Conservation (phyloP, 805 yeast genomes). For the Metschnikowia anglica region DNA sequence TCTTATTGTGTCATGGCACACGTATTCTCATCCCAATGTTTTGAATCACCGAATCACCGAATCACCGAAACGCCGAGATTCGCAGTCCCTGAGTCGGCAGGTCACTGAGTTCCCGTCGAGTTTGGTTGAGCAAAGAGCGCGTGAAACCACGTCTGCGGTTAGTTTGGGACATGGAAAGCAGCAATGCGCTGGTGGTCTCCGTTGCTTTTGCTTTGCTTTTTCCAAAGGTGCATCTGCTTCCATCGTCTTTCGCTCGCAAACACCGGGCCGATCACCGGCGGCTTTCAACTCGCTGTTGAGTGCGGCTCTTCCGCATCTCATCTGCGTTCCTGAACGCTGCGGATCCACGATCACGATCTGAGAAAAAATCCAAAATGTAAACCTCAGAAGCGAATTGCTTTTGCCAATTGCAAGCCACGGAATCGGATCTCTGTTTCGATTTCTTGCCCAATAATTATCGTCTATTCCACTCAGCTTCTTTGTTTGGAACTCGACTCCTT, state of each 20-base stretch:
- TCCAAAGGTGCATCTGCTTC: too few species aligned
- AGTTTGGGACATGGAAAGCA: too few species aligned
- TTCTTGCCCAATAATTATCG: background rate
- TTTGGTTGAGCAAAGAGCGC: too few species aligned
- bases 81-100: too few species aligned
- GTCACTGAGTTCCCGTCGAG: too few species aligned
- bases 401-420: background rate
- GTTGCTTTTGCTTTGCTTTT: background rate
- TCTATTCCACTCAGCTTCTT: background rate
- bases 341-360: background rate
- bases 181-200: too few species aligned
- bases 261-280: background rate
- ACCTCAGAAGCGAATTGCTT: background rate
- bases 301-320: slow-evolving; percentile 3
- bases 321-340: slow-evolving; percentile 1
- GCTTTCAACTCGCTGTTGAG: background rate
- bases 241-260: background rate
- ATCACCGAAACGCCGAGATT: too few species aligned
- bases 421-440: background rate
- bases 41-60: too few species aligned
- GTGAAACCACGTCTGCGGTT: too few species aligned
- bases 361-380: background rate
- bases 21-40: too few species aligned
- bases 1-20: too few species aligned
- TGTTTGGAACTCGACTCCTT: background rate